Base-by-base conservation (phyloP, 148 eudicot genomes). In the Cornus florida region DNA sequence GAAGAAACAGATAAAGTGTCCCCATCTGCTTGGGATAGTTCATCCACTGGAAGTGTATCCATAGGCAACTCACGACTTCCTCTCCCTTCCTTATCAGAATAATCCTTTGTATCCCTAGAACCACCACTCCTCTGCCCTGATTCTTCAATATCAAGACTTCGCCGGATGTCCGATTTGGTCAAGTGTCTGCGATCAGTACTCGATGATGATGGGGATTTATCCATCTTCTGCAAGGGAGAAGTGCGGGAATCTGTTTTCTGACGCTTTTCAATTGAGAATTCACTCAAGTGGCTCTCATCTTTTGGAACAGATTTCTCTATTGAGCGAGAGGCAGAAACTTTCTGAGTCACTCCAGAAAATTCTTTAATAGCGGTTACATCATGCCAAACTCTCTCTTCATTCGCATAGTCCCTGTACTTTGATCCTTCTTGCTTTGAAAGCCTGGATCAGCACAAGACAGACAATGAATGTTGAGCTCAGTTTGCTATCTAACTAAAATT, bases 81-180 rank as follows among this genome's bases (percentile, higher is more conserved):
- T 53, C 59, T 53, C 14, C 85, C 92, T 60, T 92, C 98, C 82
- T 86, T 88, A 59, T 81, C 75, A 77, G 86, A 70, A 46, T 79
- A 79, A 71, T 92, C 98, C 82, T 89, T 89, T 50, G 79, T 68
- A 71, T 91, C 92, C 83, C 87, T 89, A 13, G 92, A 90, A 81
- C 93, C 92, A 83, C 87, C 87, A 78, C 89, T 86, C 81, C 93
- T 89, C 85, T 86, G 92, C 78, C 90, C 95, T 14, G 88, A 87
- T 73, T 93, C 97, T 62, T 91, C 96, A 72, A 81, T 81, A 83
- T 93, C 97, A 82, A 88, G 85, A 81, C 87, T 91, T 50, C 90
- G 85, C 77, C 93, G 83, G 78, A 87, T 84, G 65, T 87, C 87
- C 74, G 89, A 73, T 82, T 92, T 91, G 79, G 71, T 91, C 75